These are phyloP conservation scores for Aphanoascus verrucosus DNA, from an alignment of 2,329 filamentous ascomycete genomes.

Conservation along the genomic window DNA sequence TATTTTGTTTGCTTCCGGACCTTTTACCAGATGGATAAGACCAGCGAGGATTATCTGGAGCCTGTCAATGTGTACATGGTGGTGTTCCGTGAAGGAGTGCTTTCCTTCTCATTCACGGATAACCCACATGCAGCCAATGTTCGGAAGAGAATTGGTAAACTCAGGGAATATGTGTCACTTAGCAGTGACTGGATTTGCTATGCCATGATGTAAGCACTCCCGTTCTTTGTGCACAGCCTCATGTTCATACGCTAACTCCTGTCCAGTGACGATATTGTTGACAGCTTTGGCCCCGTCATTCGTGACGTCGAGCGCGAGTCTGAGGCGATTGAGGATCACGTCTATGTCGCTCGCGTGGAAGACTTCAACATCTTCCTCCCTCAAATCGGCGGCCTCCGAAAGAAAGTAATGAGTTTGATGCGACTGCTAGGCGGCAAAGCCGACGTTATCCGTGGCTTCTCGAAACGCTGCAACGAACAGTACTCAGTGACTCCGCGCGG, in stretches of 20 bases:
- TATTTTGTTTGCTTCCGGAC: conserved; percentile 98
- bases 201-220: conserved; percentile 66
- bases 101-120: conserved; percentile 86
- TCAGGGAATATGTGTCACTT: conserved; percentile 89
- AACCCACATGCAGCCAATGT: conserved; percentile 84
- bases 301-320: conserved; percentile 77
- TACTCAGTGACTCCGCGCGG: conserved; percentile 91
- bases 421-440: conserved; percentile 91
- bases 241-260: conserved; percentile 20
- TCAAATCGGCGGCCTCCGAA: conserved; percentile 79
- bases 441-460: conserved; percentile 95
- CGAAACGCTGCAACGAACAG: conserved; percentile 96
- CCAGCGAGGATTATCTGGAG: conserved; percentile 73
- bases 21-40: conserved; percentile 72
- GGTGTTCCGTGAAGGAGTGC: conserved; percentile 86
- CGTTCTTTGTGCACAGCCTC: background rate
- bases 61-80: conserved; percentile 95
- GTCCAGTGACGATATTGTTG: conserved; percentile 81
- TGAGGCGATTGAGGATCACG: conserved; percentile 87
- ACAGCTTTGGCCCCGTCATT: conserved; percentile 85
- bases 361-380: conserved; percentile 81
- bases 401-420: conserved; percentile 88
- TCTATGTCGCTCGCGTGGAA: conserved; percentile 82
- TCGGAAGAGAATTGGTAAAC: conserved; percentile 75
- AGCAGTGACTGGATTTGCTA: conserved; percentile 99